Evolutionary conservation across 495 filamentous ascomycete genomes (phyloP).

Genomic region (Neurospora sp.): DNA sequence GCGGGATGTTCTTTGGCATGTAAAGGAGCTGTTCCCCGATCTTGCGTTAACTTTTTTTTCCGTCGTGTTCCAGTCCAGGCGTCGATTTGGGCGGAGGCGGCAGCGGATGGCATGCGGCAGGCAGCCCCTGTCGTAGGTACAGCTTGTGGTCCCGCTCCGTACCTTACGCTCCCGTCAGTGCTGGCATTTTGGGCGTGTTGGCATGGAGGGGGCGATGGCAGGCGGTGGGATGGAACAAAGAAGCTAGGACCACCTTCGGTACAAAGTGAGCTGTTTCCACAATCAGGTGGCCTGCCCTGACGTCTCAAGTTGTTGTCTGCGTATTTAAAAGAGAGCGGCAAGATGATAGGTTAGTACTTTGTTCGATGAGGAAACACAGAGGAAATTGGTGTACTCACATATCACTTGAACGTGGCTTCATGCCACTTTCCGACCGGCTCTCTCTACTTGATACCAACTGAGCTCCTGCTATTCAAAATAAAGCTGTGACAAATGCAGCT

Average conservation of each 20-base stretch:
- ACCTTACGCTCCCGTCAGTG: background rate
- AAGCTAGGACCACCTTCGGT: conserved; percentile 15
- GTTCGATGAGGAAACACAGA: background rate
- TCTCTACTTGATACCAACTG: background rate
- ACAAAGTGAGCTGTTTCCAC: background rate
- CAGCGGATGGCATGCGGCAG: conserved; percentile 5
- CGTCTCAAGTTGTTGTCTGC: background rate
- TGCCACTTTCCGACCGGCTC: background rate
- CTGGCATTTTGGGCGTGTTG: background rate
- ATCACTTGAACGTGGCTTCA: background rate
- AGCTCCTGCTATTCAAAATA: background rate
- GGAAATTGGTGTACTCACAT: background rate
- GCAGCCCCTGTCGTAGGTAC: background rate
- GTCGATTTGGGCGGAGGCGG: conserved; percentile 17
- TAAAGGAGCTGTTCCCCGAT: conserved; percentile 12
- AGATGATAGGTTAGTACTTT: background rate
- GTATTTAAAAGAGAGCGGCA: background rate
- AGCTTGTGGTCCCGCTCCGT: background rate
- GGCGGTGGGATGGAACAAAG: background rate
- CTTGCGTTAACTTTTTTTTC: conserved; percentile 28
- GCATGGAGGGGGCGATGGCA: background rate
- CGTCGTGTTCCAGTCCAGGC: conserved; percentile 14
- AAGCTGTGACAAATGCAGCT: background rate
- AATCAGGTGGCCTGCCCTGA: background rate
- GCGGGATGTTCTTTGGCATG: background rate